Conservation (phyloP, 352 stramenopile species). For the Globisporangium spiculum region DNA sequence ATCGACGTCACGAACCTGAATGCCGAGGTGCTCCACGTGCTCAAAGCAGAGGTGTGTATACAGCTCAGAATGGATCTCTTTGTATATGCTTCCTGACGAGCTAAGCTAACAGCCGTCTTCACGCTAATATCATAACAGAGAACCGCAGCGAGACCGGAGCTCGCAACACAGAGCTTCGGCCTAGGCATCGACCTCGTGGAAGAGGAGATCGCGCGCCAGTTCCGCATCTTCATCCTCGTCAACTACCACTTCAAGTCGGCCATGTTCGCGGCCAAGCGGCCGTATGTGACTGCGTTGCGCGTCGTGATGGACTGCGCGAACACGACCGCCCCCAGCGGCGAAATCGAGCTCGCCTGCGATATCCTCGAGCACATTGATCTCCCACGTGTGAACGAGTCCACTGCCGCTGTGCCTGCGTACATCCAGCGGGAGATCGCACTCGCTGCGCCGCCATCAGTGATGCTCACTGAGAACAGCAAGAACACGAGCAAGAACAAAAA, state of each 20-base stretch:
- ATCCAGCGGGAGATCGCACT: slow-evolving; percentile 47
- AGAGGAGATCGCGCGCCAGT: slow-evolving; percentile 40
- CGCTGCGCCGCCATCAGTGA: slow-evolving; percentile 25
- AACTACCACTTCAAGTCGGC: slow-evolving; percentile 57
- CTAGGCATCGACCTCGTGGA: slow-evolving; percentile 36
- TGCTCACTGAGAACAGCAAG: slow-evolving; percentile 13
- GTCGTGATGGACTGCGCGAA: slow-evolving; percentile 66
- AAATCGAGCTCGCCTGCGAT: slow-evolving; percentile 35
- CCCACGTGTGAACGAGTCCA: slow-evolving; percentile 43
- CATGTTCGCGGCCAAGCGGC: slow-evolving; percentile 49
- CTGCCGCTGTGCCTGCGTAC: slow-evolving; percentile 27
- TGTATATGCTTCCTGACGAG: not conserved
- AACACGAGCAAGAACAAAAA: slow-evolving; percentile 2
- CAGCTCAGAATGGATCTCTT: not conserved
- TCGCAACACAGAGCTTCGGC: slow-evolving; percentile 39
- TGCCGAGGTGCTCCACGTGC: slow-evolving; percentile 39
- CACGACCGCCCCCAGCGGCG: slow-evolving; percentile 17
- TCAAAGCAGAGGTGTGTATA: slow-evolving; percentile 39
- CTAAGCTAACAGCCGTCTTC: not conserved
- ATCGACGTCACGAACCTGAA: slow-evolving; percentile 39
- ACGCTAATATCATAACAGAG: slow-evolving; percentile 18
- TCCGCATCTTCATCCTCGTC: slow-evolving; percentile 47
- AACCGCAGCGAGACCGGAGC: slow-evolving; percentile 34
- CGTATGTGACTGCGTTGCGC: slow-evolving; percentile 52
- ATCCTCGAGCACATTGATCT: slow-evolving; percentile 58